Evolutionary conservation across 345 rosid species (phyloP).

Genomic region (Eucalyptus marginata): DNA sequence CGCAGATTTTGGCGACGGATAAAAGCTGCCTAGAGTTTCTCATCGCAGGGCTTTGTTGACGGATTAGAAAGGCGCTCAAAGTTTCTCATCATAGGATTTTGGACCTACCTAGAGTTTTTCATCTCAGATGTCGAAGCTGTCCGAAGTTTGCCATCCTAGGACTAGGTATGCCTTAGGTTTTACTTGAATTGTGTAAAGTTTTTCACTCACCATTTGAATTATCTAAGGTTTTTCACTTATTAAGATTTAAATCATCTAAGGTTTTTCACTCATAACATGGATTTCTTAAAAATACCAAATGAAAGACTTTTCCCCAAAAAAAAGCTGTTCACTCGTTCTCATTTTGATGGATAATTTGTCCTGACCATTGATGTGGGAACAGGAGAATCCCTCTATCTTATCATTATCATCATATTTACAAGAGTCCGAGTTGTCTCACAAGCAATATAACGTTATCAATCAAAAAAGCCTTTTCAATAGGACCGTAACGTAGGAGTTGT

Average conservation of each 20-base stretch:
- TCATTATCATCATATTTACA: rapidly evolving
- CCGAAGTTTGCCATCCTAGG: neutral
- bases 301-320: neutral
- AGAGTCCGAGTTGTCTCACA: rapidly evolving
- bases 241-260: no score
- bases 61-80: neutral
- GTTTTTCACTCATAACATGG: no score
- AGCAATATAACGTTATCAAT: no score
- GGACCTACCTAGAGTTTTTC: neutral
- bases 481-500: neutral
- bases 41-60: neutral
- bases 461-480: no score
- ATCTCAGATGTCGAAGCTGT: neutral
- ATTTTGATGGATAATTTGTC: neutral
- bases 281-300: neutral
- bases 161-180: neutral
- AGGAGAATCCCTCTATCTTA: neutral
- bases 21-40: no score
- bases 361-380: neutral
- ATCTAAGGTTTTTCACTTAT: no score
- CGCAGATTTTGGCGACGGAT: neutral
- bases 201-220: neutral
- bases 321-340: rapidly evolving
- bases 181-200: neutral
- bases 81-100: neutral